phyloP scores from a whole-genome alignment of 2,329 filamentous ascomycete genomes.

The Aspergillus sp. region DNA sequence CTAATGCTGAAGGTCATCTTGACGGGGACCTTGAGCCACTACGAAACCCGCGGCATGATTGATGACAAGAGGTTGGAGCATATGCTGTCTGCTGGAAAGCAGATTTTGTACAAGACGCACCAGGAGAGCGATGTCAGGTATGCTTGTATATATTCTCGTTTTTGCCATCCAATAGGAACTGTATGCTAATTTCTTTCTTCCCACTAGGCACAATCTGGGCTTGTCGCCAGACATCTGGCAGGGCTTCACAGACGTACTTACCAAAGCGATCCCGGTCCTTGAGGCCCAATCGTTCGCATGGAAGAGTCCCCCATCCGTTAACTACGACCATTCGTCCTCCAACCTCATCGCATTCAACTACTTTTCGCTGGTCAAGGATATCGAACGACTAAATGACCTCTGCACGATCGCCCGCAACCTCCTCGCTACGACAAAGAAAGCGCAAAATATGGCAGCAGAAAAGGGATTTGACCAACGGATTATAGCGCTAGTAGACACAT shows the following conservation, averaged over 20 bases:
- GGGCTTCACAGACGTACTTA: slow-evolving; percentile 51
- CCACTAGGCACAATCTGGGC: slow-evolving; percentile 48
- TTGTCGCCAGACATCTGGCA: slow-evolving; percentile 53
- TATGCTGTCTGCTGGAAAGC: slow-evolving; percentile 54
- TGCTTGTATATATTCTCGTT: slow-evolving; percentile 4
- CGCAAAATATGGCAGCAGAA: slow-evolving; percentile 57
- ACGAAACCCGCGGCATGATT: slow-evolving; percentile 54
- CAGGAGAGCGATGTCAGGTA: slow-evolving; percentile 50
- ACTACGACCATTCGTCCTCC: slow-evolving; percentile 53
- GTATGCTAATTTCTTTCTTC: background rate
- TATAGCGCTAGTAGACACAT: slow-evolving; percentile 56
- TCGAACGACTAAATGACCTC: slow-evolving; percentile 57
- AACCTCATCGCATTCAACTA: slow-evolving; percentile 57
- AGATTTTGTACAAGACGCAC: slow-evolving; percentile 53
- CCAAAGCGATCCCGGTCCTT: slow-evolving; percentile 54
- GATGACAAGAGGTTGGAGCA: slow-evolving; percentile 52
- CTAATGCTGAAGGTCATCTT: slow-evolving; percentile 44
- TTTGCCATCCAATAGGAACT: background rate
- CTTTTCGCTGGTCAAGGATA: slow-evolving; percentile 52
- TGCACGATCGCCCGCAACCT: slow-evolving; percentile 57
- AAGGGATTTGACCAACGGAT: slow-evolving; percentile 56
- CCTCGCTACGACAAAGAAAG: slow-evolving; percentile 53
- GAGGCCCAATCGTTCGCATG: slow-evolving; percentile 57
- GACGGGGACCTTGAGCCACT: slow-evolving; percentile 49
- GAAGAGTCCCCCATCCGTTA: slow-evolving; percentile 50